Conservation (phyloP, 108 stramenopile genomes). For the Asterionellopsis glacialis region DNA sequence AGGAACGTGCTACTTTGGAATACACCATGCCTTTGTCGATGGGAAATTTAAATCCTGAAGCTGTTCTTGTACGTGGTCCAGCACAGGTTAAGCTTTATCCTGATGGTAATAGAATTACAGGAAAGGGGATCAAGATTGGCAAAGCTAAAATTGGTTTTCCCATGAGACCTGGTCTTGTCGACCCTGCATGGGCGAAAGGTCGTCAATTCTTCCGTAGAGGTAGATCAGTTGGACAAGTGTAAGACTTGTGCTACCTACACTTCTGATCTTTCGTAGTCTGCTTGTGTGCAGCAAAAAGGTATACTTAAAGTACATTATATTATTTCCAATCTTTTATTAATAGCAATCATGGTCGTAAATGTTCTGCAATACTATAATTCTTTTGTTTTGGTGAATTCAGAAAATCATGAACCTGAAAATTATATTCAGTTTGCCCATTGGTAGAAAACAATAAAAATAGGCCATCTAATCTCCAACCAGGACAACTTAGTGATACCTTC, state of each 20-base stretch:
- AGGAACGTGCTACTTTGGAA: slow-evolving; percentile 44
- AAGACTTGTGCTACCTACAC: background rate
- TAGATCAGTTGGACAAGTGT: slow-evolving; percentile 39
- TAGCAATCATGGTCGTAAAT: too few species aligned
- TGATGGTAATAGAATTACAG: slow-evolving; percentile 27
- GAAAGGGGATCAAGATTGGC: slow-evolving; percentile 38
- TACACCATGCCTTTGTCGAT: slow-evolving; percentile 52
- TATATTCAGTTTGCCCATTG: too few species aligned
- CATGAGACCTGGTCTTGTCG: slow-evolving; percentile 70
- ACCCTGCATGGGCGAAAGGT: slow-evolving; percentile 71
- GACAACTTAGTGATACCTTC: too few species aligned
- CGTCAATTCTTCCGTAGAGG: slow-evolving; percentile 64
- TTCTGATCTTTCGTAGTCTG: too few species aligned
- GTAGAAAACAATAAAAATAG: too few species aligned
- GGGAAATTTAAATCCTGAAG: slow-evolving; percentile 57
- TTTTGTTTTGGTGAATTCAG: too few species aligned
- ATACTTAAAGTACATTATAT: too few species aligned
- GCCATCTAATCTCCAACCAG: too few species aligned
- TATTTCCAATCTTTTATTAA: too few species aligned
- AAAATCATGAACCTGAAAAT: too few species aligned
- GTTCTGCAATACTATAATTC: too few species aligned
- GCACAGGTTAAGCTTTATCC: slow-evolving; percentile 57
- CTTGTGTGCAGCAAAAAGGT: too few species aligned
- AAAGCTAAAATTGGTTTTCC: slow-evolving; percentile 47
- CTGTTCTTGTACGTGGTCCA: slow-evolving; percentile 55